phyloP scores from a whole-genome alignment of 164 flowering plant genomes.

The Stephania yunnanensis region DNA sequence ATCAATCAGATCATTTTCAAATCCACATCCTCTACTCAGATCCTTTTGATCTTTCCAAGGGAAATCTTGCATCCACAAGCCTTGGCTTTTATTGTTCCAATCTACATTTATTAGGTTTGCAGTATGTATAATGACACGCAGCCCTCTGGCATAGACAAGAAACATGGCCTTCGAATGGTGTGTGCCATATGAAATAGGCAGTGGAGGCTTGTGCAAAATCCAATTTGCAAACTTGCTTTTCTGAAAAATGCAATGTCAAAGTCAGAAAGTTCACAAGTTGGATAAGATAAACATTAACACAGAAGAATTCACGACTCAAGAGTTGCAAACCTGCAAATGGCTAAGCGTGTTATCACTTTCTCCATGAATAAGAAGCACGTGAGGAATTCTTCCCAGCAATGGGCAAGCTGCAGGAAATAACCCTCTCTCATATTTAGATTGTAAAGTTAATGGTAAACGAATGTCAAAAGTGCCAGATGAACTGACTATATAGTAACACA shows the following conservation, averaged over 20 bases:
- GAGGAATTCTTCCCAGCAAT: conserved; percentile 49
- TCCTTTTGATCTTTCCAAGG: conserved; percentile 75
- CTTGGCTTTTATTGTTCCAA: conserved; percentile 99
- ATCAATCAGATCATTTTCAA: conserved; percentile 83
- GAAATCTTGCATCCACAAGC: conserved; percentile 99
- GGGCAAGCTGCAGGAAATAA: conserved; percentile 82
- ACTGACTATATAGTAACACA: not conserved
- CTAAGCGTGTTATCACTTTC: conserved; percentile 72
- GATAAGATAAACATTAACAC: conserved; percentile 3
- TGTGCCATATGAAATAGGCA: conserved; percentile 95
- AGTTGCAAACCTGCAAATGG: conserved; percentile 58
- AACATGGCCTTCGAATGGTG: conserved; percentile 99
- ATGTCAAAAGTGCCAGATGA: not conserved
- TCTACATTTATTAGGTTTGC: conserved; percentile 92
- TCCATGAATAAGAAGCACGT: conserved; percentile 86
- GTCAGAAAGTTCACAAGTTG: not conserved
- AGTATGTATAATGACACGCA: conserved; percentile 83
- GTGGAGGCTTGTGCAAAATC: conserved; percentile 86
- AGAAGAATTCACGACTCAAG: not conserved
- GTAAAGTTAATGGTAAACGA: not conserved
- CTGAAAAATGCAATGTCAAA: conserved; percentile 30
- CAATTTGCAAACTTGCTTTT: conserved; percentile 75
- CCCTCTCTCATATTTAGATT: conserved; percentile 5
- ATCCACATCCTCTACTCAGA: conserved; percentile 42
- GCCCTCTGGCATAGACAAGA: conserved; percentile 86